Percentiles rank a stretch among this genome's conserved stretches.
Conservation (phyloP, 2,329 filamentous ascomycete species). For the Domatiomyces globalis region DNA sequence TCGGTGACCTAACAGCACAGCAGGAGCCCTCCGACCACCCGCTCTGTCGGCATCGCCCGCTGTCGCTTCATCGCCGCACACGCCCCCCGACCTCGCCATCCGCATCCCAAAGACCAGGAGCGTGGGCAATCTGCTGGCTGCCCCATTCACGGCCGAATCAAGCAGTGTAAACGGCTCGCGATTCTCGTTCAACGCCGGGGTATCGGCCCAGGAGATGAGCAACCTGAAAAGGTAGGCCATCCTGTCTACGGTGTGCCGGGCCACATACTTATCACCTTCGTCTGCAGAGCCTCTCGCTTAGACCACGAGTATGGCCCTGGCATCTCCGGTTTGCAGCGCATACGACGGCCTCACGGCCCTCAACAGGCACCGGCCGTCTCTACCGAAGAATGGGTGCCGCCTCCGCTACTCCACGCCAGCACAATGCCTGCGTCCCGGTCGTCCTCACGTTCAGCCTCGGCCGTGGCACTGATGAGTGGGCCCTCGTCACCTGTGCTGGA, state of each 20-base stretch:
- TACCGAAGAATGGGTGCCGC: constrained; percentile 46
- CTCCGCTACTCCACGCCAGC: constrained; percentile 48
- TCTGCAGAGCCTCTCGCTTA: constrained; percentile 59
- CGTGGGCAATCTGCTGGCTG: constrained; percentile 34
- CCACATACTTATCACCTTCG: constrained; percentile 1
- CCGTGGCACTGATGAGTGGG: constrained; percentile 41
- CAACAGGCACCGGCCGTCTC: constrained; percentile 50
- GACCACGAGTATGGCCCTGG: constrained; percentile 82
- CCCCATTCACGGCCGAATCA: constrained; percentile 37
- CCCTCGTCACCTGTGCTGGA: constrained; percentile 61
- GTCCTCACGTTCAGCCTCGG: constrained; percentile 28
- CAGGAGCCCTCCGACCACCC: neutral
- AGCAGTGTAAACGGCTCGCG: constrained; percentile 48
- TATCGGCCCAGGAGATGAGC: constrained; percentile 50
- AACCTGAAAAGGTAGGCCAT: constrained; percentile 52
- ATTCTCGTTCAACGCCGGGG: constrained; percentile 61
- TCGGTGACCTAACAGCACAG: neutral
- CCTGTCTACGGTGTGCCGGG: neutral
- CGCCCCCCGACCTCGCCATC: constrained; percentile 3
- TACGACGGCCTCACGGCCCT: constrained; percentile 67
- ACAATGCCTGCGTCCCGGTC: constrained; percentile 53
- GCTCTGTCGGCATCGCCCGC: neutral
- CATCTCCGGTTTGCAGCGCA: constrained; percentile 75
- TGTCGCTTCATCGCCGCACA: neutral
- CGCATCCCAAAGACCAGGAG: constrained; percentile 35